phyloP scores from a whole-genome alignment of 1,139 yeast genomes.

The Taphrina populina region DNA sequence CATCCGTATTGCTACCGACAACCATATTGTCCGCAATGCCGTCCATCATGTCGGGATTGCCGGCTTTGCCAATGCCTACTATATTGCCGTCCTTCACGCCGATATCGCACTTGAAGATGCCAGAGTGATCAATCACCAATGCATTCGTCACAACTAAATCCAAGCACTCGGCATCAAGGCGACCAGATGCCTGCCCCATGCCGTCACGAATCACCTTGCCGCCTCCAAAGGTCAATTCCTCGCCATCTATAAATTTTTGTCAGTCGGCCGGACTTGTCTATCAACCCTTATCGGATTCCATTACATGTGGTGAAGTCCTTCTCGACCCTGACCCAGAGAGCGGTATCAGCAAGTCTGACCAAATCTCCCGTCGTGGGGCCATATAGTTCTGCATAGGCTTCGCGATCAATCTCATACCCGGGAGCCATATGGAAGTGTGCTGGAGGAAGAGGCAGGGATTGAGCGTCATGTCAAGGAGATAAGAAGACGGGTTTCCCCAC shows the following conservation, averaged over 20 bases:
- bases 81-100: conserved; percentile 36
- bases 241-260: conserved; percentile 30
- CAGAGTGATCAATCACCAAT: conserved; percentile 33
- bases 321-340: conserved; percentile 33
- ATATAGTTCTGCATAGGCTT: conserved; percentile 33
- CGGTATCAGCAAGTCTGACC: conserved; percentile 36
- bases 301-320: conserved; percentile 33
- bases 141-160: conserved; percentile 36
- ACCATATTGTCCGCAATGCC: conserved; percentile 31
- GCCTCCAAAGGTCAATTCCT: conserved; percentile 36
- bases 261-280: too few species aligned
- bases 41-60: conserved; percentile 37
- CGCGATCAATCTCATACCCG: conserved; percentile 27
- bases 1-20: conserved; percentile 35
- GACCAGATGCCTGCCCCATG: conserved; percentile 36
- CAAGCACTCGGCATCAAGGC: conserved; percentile 28
- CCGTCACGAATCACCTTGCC: conserved; percentile 37
- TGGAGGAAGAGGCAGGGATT: too few species aligned
- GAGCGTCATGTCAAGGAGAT: too few species aligned
- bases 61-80: conserved; percentile 36
- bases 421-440: too few species aligned
- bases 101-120: conserved; percentile 37
- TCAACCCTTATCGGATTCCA: not conserved
- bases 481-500: too few species aligned
- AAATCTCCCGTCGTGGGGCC: conserved; percentile 36